Conservation (phyloP, 352 stramenopile genomes). For the Globisporangium splendens region DNA sequence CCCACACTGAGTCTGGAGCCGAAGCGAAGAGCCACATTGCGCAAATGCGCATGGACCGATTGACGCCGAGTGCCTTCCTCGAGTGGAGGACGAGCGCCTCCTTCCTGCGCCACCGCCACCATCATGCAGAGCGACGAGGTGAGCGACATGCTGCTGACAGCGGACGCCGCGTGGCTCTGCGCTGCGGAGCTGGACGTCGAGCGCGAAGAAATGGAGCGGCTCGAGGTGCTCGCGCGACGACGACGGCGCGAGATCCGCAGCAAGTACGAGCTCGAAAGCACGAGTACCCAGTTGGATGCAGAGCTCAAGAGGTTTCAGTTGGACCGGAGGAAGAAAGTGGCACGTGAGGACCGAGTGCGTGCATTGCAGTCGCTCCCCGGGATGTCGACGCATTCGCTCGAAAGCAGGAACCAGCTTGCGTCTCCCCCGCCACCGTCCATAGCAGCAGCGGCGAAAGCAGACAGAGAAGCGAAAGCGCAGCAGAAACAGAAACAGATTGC, state of each 20-base stretch:
- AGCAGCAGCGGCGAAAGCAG: constrained; percentile 22
- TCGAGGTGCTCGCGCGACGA: constrained; percentile 92
- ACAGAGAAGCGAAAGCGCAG: constrained; percentile 3
- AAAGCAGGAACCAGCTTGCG: constrained; percentile 2
- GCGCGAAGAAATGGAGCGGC: constrained; percentile 90
- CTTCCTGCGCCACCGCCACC: too few relatives aligned
- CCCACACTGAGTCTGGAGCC: too few relatives aligned
- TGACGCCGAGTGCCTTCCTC: neutral
- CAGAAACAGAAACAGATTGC: constrained; percentile 13
- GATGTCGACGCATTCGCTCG: constrained; percentile 4
- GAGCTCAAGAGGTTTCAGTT: constrained; percentile 52
- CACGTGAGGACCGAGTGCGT: neutral
- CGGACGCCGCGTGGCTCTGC: constrained; percentile 63
- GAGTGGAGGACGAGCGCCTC: too few relatives aligned
- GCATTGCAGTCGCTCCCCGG: constrained; percentile 19
- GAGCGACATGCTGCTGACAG: constrained; percentile 24
- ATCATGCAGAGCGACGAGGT: constrained; percentile 30
- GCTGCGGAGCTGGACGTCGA: constrained; percentile 47
- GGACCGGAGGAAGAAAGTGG: constrained; percentile 18
- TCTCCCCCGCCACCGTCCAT: neutral
- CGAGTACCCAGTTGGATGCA: constrained; percentile 36
- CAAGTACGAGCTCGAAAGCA: constrained; percentile 49
- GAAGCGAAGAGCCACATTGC: too few relatives aligned
- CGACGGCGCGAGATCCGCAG: constrained; percentile 62
- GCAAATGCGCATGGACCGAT: neutral